Evolutionary conservation across 208 protist genomes (phyloP), one percentile per base, ranked within the genome.

Genomic region (Leishmania tropica): DNA sequence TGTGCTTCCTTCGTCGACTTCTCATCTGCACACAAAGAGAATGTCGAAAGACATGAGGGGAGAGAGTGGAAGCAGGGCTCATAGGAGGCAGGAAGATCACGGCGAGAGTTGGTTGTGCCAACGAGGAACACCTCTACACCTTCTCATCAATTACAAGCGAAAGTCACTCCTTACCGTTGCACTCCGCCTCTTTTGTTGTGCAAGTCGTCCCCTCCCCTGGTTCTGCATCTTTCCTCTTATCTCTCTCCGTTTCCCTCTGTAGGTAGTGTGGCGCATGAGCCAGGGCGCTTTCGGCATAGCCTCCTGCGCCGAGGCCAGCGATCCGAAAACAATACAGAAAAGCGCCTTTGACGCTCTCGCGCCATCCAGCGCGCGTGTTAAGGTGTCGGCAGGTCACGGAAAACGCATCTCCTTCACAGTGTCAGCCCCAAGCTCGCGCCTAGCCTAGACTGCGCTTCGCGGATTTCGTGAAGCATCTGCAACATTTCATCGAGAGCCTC

Each of bases 401-500:
- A 54, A 54, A 53, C 7, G 31, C 13, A 53, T 53, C 37, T 70
- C 13, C 15, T 80, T 83, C 79, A 76, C 24, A 60, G 75, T 21
- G 24, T 58, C 19, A 72, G 54, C 6, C 40, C 79, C 47, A 70
- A 82, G 37, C 24, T 81, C 48, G 28, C 64, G 0, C 73, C 76
- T 8, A 83, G 75, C 56, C 73, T 74, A 28, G 68, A 40, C 81
- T 89, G 83, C 28, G 56, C 78, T 21, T 87, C 74, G 28, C 42
- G 58, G 42, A 87, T 80, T 24, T 58, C 56, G 35, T 86, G 75
- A 60, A 87, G 42, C 15, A 48, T 64, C 42, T 80, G 47, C 21
- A 92, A 47, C 11, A 42, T 54, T 67, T 83, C 81, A 21, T 79
- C 73, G 21, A 88, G 6, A 54, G 51, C 31, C 19, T 89, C 89